phyloP scores from a whole-genome alignment of 1,284 basidiomycete genomes.

The Sphagnurus paluster region DNA sequence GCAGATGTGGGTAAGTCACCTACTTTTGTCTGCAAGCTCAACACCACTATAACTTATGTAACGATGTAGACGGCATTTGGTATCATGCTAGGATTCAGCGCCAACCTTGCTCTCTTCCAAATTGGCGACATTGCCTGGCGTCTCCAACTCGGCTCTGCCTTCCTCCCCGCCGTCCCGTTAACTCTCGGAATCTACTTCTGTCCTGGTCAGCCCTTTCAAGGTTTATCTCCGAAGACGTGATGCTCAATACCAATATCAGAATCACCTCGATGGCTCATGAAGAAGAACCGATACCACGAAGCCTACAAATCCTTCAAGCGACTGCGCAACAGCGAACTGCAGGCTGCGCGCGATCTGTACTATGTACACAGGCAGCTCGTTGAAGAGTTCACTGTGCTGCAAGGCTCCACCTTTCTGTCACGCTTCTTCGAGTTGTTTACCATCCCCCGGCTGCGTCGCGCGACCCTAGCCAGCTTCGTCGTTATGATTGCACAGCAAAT shows the following conservation, averaged over 20 bases:
- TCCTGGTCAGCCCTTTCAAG: conserved; percentile 32
- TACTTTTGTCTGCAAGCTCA: not conserved
- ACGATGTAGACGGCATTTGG: conserved; percentile 49
- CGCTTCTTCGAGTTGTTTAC: conserved; percentile 66
- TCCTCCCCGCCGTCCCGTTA: conserved; percentile 53
- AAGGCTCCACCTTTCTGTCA: conserved; percentile 43
- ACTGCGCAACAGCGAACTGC: conserved; percentile 63
- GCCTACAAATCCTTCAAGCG: conserved; percentile 60
- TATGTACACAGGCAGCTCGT: conserved; percentile 61
- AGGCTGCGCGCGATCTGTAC: conserved; percentile 60
- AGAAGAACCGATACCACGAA: conserved; percentile 55
- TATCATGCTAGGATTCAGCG: conserved; percentile 53
- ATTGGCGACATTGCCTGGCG: conserved; percentile 55
- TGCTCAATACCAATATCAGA: conserved; percentile 29
- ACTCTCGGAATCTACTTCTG: conserved; percentile 53
- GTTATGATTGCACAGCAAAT: conserved; percentile 71
- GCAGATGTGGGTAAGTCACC: conserved; percentile 53
- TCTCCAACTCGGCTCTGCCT: conserved; percentile 54
- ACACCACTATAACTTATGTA: not conserved
- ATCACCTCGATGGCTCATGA: conserved; percentile 73
- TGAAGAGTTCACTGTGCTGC: conserved; percentile 53
- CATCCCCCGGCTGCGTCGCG: conserved; percentile 67
- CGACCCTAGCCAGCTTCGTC: conserved; percentile 63
- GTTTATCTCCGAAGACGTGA: too few species aligned
- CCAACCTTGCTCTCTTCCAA: conserved; percentile 48